Evolutionary conservation across 495 filamentous ascomycete species (phyloP).

Genomic region (Gamarada debralockiae): DNA sequence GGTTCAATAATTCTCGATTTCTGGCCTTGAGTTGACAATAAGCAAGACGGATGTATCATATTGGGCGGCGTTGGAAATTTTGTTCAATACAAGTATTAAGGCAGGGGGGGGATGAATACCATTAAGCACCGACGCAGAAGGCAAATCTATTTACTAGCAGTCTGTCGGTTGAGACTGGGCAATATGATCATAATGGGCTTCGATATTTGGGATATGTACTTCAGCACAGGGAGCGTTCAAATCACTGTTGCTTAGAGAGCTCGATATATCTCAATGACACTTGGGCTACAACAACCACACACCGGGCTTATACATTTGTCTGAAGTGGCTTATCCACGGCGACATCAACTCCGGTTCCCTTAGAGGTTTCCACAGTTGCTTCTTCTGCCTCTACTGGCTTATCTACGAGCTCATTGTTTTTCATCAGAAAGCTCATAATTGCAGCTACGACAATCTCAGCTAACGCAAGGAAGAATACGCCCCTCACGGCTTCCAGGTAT

Average conservation of each 20-base stretch:
- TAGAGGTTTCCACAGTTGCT: constrained; percentile 5
- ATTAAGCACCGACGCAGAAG: no score
- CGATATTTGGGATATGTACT: no score
- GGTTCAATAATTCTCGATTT: no score
- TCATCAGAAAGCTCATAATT: not conserved
- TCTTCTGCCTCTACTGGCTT: not conserved
- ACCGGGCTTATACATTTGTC: no score
- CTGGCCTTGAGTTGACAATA: not conserved
- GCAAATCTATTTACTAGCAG: no score
- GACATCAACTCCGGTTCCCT: not conserved
- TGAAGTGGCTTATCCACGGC: not conserved
- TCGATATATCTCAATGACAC: no score
- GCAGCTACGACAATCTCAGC: not conserved
- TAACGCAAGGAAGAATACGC: not conserved
- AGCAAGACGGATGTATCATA: not conserved
- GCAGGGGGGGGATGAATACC: constrained; percentile 52
- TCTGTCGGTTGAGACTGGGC: no score
- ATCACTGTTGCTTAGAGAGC: no score
- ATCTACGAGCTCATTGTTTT: not conserved
- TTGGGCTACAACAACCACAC: no score
- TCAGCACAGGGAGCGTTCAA: no score
- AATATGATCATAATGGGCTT: no score
- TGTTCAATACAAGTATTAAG: not conserved
- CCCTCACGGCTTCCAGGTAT: constrained; percentile 48
- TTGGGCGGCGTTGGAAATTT: constrained; percentile 3